Percentiles rank a stretch among this genome's conserved stretches.
These are phyloP conservation scores for Pholiota conissans DNA, from an alignment of 768 basidiomycete species.

Conservation along the genomic window DNA sequence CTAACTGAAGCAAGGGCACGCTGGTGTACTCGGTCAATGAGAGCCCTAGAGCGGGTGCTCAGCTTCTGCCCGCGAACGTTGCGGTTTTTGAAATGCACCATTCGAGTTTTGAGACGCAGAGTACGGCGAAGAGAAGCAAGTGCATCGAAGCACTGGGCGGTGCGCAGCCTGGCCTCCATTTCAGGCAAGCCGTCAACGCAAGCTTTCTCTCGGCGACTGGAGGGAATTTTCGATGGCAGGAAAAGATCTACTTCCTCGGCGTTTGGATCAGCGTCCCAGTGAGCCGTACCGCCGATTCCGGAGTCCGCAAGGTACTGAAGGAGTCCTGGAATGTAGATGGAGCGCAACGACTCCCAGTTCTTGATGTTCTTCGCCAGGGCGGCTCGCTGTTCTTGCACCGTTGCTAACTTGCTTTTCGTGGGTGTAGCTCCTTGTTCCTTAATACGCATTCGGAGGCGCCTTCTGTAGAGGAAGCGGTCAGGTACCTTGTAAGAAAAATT, in stretches of 20 bases:
- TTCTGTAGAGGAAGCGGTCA: too few relatives aligned
- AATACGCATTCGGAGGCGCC: not conserved
- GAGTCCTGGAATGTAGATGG: slow-evolving; percentile 18
- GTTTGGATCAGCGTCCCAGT: not conserved
- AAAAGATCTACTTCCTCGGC: slow-evolving; percentile 7
- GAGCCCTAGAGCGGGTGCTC: slow-evolving; percentile 18
- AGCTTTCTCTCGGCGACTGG: too few relatives aligned
- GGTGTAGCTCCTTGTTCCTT: not conserved
- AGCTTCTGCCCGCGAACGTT: slow-evolving; percentile 23
- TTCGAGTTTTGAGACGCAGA: slow-evolving; percentile 18
- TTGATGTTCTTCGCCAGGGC: not conserved
- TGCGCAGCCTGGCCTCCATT: too few relatives aligned
- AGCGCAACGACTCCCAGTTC: slow-evolving; percentile 13
- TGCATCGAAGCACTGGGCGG: slow-evolving; percentile 21
- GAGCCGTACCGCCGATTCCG: not conserved
- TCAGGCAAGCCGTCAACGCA: too few relatives aligned
- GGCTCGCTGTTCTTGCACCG: not conserved
- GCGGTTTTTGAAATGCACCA: slow-evolving; percentile 21
- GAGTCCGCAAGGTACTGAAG: slow-evolving; percentile 10
- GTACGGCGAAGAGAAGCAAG: slow-evolving; percentile 18
- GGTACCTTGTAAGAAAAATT: too few relatives aligned
- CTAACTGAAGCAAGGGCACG: not conserved
- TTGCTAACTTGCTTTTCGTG: not conserved
- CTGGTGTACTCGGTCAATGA: too few relatives aligned
- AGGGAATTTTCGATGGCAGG: too few relatives aligned